These are phyloP conservation scores for Eucalyptus guilfoylei DNA, from an alignment of 345 rosid species.

Conservation along the genomic window DNA sequence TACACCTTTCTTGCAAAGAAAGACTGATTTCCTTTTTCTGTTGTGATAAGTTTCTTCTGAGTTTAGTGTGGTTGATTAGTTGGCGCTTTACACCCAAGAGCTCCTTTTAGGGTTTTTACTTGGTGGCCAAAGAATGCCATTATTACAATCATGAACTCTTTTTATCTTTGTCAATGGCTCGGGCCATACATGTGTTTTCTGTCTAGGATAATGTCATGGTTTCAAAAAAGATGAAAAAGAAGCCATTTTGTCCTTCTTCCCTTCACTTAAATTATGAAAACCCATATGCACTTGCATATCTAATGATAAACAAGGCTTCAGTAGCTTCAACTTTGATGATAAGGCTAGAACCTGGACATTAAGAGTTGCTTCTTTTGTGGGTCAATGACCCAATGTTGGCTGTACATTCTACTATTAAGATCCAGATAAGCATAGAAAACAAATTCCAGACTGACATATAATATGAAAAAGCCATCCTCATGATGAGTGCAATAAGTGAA, in stretches of 20 bases:
- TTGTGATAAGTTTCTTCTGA: background rate
- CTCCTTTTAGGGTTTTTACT: background rate
- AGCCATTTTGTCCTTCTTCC: background rate
- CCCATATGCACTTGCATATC: background rate
- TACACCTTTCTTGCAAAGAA: conserved; percentile 16
- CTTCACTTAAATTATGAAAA: background rate
- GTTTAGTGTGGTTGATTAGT: background rate
- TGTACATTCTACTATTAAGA: background rate
- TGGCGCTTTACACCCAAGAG: background rate
- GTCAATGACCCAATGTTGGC: background rate
- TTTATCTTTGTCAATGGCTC: background rate
- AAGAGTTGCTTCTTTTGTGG: background rate
- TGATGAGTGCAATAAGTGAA: background rate
- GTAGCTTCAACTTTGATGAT: background rate
- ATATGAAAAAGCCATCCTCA: background rate
- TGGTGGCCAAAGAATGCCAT: background rate
- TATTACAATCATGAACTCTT: background rate
- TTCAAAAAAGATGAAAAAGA: background rate
- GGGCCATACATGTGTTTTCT: background rate
- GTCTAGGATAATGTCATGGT: background rate
- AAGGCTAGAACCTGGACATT: background rate
- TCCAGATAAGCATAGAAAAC: background rate
- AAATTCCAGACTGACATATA: background rate
- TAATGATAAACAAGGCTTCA: background rate
- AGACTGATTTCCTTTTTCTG: background rate